A percentile compares a stretch with the other conserved stretches of the same genome.
phyloP scores from a whole-genome alignment of 2,329 filamentous ascomycete genomes.

The Diaporthe aspalathi region DNA sequence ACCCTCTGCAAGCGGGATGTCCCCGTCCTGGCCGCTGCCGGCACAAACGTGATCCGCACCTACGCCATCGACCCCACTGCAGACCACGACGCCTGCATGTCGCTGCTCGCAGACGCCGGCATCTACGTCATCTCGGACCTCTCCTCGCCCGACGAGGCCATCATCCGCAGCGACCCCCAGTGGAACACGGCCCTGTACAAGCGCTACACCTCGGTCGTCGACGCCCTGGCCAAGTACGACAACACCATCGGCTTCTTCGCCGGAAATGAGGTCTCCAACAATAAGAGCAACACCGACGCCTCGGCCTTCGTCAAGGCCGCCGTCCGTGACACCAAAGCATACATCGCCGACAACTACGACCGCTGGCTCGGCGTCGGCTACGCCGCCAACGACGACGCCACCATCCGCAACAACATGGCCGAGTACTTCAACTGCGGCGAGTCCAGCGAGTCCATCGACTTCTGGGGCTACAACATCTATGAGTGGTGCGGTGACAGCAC shows the following conservation, averaged over 20 bases:
- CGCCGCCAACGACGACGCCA: slow-evolving; percentile 91
- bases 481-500: slow-evolving; percentile 94
- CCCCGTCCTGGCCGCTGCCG: slow-evolving; percentile 79
- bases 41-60: slow-evolving; percentile 93
- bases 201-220: slow-evolving; percentile 87
- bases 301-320: slow-evolving; percentile 98
- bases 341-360: slow-evolving; percentile 85
- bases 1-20: slow-evolving; percentile 85
- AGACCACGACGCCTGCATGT: slow-evolving; percentile 89
- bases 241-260: slow-evolving; percentile 98
- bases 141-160: slow-evolving; percentile 82
- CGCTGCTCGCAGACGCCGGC: slow-evolving; percentile 80
- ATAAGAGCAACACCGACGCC: slow-evolving; percentile 86
- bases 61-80: slow-evolving; percentile 87
- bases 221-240: slow-evolving; percentile 82
- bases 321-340: slow-evolving; percentile 93
- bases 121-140: slow-evolving; percentile 97
- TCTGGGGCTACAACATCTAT: slow-evolving; percentile 99
- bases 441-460: slow-evolving; percentile 77
- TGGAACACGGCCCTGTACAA: slow-evolving; percentile 85
- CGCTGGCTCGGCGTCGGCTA: slow-evolving; percentile 91
- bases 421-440: slow-evolving; percentile 95
- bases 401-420: slow-evolving; percentile 84
- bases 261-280: slow-evolving; percentile 96
- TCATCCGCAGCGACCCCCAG: slow-evolving; percentile 81